Conservation (phyloP, 2,329 filamentous ascomycete species). For the Samsoniella hepiali region DNA sequence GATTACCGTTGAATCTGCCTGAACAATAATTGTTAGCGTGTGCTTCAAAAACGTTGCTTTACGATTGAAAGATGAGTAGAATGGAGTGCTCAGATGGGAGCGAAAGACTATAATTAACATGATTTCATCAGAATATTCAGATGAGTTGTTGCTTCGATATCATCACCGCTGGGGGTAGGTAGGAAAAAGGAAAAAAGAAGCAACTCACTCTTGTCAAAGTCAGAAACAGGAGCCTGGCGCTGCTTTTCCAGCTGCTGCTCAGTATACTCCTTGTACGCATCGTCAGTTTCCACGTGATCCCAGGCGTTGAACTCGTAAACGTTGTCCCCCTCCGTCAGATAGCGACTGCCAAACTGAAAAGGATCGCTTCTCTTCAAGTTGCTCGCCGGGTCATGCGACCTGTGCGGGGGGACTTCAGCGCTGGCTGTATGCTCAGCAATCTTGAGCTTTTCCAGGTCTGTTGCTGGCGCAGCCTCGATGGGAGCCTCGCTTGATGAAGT, state of each 20-base stretch:
- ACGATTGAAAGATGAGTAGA: neutral
- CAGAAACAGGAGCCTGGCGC: conserved; percentile 79
- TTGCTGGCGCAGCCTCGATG: conserved; percentile 23
- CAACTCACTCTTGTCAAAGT: conserved; percentile 80
- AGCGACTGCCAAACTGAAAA: conserved; percentile 92
- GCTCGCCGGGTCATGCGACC: conserved; percentile 66
- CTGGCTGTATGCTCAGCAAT: conserved; percentile 21
- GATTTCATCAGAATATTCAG: conserved; percentile 63
- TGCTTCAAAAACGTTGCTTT: conserved; percentile 1
- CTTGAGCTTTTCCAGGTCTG: conserved; percentile 28
- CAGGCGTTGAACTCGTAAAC: conserved; percentile 98
- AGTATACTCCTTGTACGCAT: conserved; percentile 80
- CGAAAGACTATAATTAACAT: conserved; percentile 61
- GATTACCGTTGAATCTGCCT: conserved; percentile 83
- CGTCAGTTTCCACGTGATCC: conserved; percentile 95
- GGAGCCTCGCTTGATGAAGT: conserved; percentile 24
- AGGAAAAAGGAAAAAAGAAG: neutral
- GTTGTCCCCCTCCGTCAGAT: conserved; percentile 77
- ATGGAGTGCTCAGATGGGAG: conserved; percentile 61
- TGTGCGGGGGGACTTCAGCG: conserved; percentile 51
- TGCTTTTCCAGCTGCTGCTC: conserved; percentile 82
- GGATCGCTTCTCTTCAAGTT: conserved; percentile 87
- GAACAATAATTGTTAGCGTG: conserved; percentile 38
- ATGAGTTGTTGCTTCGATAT: conserved; percentile 63
- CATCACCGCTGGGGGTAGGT: conserved; percentile 34